Base-by-base conservation (phyloP, 441 rosid species). In the Arabidopsis hybrid region DNA sequence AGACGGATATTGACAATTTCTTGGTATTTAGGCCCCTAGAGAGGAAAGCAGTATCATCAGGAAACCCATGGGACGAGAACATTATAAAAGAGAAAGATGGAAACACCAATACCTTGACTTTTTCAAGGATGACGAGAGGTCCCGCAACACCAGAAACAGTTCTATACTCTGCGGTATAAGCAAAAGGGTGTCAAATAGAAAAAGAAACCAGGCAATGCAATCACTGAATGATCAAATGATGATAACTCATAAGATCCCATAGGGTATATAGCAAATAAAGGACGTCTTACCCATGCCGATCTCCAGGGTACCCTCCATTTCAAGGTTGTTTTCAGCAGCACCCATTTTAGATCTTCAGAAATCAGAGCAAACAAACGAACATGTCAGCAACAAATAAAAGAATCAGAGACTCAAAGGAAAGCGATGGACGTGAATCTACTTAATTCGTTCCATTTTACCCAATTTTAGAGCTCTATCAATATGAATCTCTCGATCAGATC, bases 81-180 rank as follows among this genome's bases (percentile, higher is more conserved):
- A 78, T 5, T 0, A 38, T 9, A 0, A 13, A 58, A 16, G 29
- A 36, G 0, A 10, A 17, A 36, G 3, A 8, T 8, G 7, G 8
- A 31, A 31, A 31, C 4, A 21, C 26, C 26, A 21, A 31, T 57
- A 65, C 97, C 93, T 89, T 93, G 64, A 93, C 98, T 89, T 93
- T 93, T 0, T 91, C 97, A 26, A 93, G 96, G 53, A 93, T 93
- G 65, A 93, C 96, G 39, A 93, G 85, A 49, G 97, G 98, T 18
- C 98, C 98, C 5, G 98, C 97, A 72, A 93, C 98, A 67, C 98
- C 96, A 17, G 93, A 89, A 67, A 94, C 97, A 8, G 97, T 94
- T 80, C 97, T 90, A 72, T 94, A 90, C 82, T 92, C 97, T 92
- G 93, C 51, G 81, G 80, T 51, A 21, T 0, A 35, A 6, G 17